Evolutionary conservation across 139 green algal genomes (phyloP).

Genomic region (Micromonas pusilla): DNA sequence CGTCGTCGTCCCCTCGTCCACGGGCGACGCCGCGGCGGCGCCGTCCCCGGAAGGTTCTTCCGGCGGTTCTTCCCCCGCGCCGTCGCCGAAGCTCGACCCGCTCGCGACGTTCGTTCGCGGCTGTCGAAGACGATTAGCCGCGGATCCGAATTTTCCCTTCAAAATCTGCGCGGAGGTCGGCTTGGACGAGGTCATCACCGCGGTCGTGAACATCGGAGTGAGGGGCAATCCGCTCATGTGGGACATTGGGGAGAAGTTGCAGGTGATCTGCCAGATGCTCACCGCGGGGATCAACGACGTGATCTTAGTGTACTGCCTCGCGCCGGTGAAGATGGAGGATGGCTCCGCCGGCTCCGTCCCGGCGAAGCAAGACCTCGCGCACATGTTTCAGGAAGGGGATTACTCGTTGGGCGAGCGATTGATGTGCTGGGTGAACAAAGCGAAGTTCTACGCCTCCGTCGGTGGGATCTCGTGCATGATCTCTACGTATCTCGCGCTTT

Average conservation of each 20-base stretch:
- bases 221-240: neutral
- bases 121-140: neutral
- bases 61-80: too few relatives aligned
- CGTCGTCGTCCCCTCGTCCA: neutral
- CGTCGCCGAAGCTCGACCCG: neutral
- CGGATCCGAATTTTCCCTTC: conserved; percentile 32
- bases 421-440: conserved; percentile 9
- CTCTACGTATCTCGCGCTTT: neutral
- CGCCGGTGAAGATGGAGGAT: conserved; percentile 1
- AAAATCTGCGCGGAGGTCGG: conserved; percentile 18
- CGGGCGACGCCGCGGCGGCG: neutral
- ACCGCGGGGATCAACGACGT: conserved; percentile 26
- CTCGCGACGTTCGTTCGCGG: conserved; percentile 4
- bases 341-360: neutral
- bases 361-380: neutral
- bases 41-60: neutral
- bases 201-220: conserved; percentile 14
- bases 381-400: conserved; percentile 25
- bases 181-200: conserved; percentile 23
- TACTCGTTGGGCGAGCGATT: conserved; percentile 22
- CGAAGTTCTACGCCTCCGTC: conserved; percentile 17
- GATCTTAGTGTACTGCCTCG: conserved; percentile 27
- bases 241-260: neutral
- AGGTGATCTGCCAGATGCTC: conserved; percentile 5
- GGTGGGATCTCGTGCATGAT: neutral